These are phyloP conservation scores for Rosa multiflora DNA, from an alignment of 306 rosid genomes.

Conservation along the genomic window DNA sequence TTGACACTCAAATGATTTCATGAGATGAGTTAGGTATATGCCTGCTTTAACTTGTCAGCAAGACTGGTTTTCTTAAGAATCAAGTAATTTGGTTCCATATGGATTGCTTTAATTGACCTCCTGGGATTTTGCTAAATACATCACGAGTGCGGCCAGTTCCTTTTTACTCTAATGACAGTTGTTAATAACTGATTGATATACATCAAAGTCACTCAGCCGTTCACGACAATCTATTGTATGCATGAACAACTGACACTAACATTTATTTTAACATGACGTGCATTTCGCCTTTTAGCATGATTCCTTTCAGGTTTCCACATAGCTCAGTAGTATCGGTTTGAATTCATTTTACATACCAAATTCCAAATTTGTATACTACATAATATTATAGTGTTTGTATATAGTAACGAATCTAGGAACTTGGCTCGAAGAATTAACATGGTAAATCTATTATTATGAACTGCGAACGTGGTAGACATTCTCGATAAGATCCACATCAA, in stretches of 20 bases:
- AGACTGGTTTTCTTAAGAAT: neutral
- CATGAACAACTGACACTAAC: neutral
- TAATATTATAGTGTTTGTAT: too few relatives aligned
- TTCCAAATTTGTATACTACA: neutral
- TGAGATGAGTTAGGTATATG: neutral
- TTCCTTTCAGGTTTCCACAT: neutral
- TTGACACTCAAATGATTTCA: too few relatives aligned
- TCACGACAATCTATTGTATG: neutral
- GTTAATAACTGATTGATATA: neutral
- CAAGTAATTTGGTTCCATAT: constrained; percentile 3
- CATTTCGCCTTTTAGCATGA: too few relatives aligned
- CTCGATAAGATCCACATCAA: neutral
- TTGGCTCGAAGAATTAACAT: neutral
- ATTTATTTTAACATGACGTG: neutral
- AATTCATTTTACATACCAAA: neutral
- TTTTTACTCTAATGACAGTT: neutral
- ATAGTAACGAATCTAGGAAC: too few relatives aligned
- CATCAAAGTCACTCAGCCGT: neutral
- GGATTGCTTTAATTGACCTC: constrained; percentile 1
- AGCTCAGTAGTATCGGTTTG: neutral
- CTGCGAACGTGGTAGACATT: neutral
- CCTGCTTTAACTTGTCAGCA: constrained; percentile 14
- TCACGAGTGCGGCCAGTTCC: neutral
- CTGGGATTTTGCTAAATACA: neutral
- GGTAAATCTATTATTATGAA: too few relatives aligned